A percentile compares a stretch with the other conserved stretches of the same genome.
Conservation (phyloP, 139 green algal species). For the Trebouxia sp. region DNA sequence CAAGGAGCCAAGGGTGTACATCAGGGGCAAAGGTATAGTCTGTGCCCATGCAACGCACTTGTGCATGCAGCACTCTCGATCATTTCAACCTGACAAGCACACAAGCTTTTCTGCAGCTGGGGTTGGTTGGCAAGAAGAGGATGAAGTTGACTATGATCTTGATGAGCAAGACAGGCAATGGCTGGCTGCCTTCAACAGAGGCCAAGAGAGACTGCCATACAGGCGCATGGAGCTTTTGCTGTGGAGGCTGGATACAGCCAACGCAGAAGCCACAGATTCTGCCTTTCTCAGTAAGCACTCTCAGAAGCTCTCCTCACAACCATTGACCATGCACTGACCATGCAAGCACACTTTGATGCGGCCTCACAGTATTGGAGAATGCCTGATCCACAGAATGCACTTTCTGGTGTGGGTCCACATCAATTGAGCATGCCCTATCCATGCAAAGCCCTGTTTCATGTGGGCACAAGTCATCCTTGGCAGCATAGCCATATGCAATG, state of each 20-base stretch:
- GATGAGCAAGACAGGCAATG: conserved; percentile 93
- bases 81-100: background rate
- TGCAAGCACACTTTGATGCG: too few relatives aligned
- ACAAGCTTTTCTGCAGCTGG: conserved; percentile 43
- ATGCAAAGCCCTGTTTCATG: too few relatives aligned
- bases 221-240: conserved; percentile 59
- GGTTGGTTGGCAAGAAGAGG: conserved; percentile 49
- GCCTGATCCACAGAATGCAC: too few relatives aligned
- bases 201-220: conserved; percentile 55
- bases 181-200: conserved; percentile 83
- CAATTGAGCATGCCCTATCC: too few relatives aligned
- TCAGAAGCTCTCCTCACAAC: background rate
- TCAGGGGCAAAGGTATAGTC: conserved; percentile 70
- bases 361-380: too few relatives aligned
- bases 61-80: background rate
- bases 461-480: too few relatives aligned
- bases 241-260: conserved; percentile 81
- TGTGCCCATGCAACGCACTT: too few relatives aligned
- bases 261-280: conserved; percentile 62
- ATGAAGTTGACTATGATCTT: conserved; percentile 93
- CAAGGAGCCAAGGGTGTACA: conserved; percentile 68
- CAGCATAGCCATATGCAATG: too few relatives aligned
- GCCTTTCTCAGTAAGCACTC: background rate
- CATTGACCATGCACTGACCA: too few relatives aligned
- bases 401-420: too few relatives aligned